These are phyloP conservation scores for Thalia dealbata DNA, from an alignment of 176 grass and related monocot species.

Conservation along the genomic window DNA sequence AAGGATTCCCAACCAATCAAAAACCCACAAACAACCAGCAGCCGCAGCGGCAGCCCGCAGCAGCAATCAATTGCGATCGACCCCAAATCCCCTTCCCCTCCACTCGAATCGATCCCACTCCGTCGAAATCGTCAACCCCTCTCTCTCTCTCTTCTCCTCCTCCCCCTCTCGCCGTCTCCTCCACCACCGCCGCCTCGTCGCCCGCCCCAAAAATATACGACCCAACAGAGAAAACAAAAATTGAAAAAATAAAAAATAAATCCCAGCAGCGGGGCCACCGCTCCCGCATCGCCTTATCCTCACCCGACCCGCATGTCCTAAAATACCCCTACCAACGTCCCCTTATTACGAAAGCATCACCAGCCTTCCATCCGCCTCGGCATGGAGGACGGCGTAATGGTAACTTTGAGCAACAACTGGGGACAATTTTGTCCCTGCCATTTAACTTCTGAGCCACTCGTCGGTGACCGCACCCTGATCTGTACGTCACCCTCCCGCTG, in stretches of 20 bases:
- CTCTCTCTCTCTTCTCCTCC: background rate
- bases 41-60: background rate
- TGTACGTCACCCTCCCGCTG: background rate
- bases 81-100: background rate
- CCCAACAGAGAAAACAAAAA: background rate
- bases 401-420: background rate
- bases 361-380: background rate
- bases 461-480: background rate
- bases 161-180: background rate
- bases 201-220: background rate
- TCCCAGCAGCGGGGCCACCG: background rate
- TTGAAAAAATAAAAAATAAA: too few species aligned
- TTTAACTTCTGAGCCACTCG: background rate
- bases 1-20: background rate
- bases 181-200: background rate
- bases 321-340: background rate
- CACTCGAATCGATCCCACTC: background rate
- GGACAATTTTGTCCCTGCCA: background rate
- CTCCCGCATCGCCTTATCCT: background rate
- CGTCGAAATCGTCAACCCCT: background rate
- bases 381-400: background rate
- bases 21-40: background rate
- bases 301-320: background rate
- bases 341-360: background rate
- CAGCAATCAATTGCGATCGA: background rate